Evolutionary conservation across 2,329 filamentous ascomycete genomes (phyloP), one percentile per base, ranked within the genome.

Genomic region (Fonsecaea monophora): DNA sequence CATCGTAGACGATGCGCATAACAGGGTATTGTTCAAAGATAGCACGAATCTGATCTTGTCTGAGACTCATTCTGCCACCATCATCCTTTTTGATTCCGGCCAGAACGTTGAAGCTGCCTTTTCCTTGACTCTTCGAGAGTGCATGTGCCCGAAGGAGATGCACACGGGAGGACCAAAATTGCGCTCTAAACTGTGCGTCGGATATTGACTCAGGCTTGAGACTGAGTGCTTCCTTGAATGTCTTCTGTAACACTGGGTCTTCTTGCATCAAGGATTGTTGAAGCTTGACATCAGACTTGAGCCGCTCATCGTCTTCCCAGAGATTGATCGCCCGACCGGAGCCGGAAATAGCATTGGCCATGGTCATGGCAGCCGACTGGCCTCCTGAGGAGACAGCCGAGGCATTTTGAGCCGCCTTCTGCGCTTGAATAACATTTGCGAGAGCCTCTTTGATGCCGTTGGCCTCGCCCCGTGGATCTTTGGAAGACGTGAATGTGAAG

Each of bases 11-110:
- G 21, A 89, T 88, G 76, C 92, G 91, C 66, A 99, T 90, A 0
- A 99, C 83, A 1, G 95, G 93, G 78, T 99, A 94, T 77, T 98
- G 95, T 67, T 87, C 89, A 78, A 99, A 94, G 61, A 99, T 95
- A 75, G 96, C 87, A 75, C 94, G 90, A 60, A 98, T 92, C 78
- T 98, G 94, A 78, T 97, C 94, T 67, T 92, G 90, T 71, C 89
- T 95, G 70, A 99, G 90, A 74, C 91, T 94, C 73, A 97, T 83
- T 77, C 90, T 92, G 67, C 90, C 88, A 69, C 90, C 90, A 5
- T 90, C 87, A 62, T 89, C 87, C 6, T 92, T 90, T 76, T 96
- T 97, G 73, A 98, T 89, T 18, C 91, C 91, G 0, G 95, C 94
- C 18, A 99, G 83, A 6, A 98, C 94, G 73, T 99, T 98, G 80